These are phyloP conservation scores for Nematodospora valgi DNA, from an alignment of 805 yeast species.

Conservation along the genomic window DNA sequence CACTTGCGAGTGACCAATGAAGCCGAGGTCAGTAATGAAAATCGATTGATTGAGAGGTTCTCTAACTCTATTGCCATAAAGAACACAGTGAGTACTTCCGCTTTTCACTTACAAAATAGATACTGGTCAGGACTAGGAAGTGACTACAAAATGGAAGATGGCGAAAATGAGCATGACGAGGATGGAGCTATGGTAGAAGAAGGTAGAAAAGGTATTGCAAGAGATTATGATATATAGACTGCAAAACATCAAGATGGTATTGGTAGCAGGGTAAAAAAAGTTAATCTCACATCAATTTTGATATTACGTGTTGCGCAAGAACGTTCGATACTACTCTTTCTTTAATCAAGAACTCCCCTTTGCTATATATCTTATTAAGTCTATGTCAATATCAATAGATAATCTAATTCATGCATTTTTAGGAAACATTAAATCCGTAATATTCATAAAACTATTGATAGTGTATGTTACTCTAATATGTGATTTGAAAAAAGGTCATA, in stretches of 20 bases:
- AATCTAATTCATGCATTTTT: slow-evolving; percentile 1
- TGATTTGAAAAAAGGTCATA: background rate
- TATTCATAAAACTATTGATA: slow-evolving; percentile 4
- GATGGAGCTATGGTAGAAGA: slow-evolving; percentile 81
- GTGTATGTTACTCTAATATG: slow-evolving; percentile 1
- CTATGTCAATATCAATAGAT: slow-evolving; percentile 8
- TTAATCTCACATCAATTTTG: slow-evolving; percentile 2
- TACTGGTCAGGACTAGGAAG: slow-evolving; percentile 91
- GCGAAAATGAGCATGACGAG: slow-evolving; percentile 37
- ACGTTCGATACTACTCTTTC: too few species aligned
- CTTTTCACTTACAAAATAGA: slow-evolving; percentile 65
- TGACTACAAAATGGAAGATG: slow-evolving; percentile 50
- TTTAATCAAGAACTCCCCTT: too few species aligned
- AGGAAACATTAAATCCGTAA: background rate
- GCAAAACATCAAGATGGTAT: too few species aligned
- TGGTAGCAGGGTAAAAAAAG: background rate
- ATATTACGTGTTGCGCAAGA: too few species aligned
- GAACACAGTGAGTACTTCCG: slow-evolving; percentile 87
- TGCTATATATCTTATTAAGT: background rate
- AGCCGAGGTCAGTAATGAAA: slow-evolving; percentile 17
- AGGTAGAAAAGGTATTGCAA: slow-evolving; percentile 85
- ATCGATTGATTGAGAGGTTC: slow-evolving; percentile 52
- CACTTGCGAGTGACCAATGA: slow-evolving; percentile 62
- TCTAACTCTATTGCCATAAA: slow-evolving; percentile 61
- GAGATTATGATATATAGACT: slow-evolving; percentile 59